Percentiles rank a stretch among this genome's conserved stretches.
Evolutionary conservation across 805 yeast species (phyloP).

Genomic region (Scheffersomyces coipomensis): DNA sequence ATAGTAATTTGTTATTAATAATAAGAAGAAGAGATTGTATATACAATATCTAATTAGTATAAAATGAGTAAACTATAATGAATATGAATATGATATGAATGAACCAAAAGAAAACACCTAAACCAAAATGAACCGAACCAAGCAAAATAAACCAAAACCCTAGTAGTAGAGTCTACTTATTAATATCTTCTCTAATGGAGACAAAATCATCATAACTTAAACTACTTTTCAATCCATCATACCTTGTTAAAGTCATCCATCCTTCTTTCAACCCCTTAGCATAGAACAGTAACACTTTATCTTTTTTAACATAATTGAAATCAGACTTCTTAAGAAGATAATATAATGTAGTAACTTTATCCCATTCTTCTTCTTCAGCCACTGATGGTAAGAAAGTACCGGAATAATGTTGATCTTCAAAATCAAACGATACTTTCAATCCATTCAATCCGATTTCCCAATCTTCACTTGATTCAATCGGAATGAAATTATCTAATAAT

Average conservation of each 20-base stretch:
- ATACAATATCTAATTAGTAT: no score
- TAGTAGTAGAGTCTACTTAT: no score
- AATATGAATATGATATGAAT: no score
- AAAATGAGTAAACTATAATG: no score
- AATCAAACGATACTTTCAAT: constrained; percentile 54
- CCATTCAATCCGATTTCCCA: constrained; percentile 90
- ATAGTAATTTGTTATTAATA: no score
- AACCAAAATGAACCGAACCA: no score
- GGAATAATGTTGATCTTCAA: constrained; percentile 40
- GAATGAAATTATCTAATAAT: constrained; percentile 56
- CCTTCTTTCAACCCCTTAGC: constrained; percentile 27
- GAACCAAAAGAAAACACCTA: no score
- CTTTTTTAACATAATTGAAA: constrained; percentile 11
- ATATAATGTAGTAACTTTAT: constrained; percentile 63
- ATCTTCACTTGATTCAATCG: constrained; percentile 51
- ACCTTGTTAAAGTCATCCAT: constrained; percentile 30
- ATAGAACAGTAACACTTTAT: constrained; percentile 22
- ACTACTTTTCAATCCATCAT: constrained; percentile 33
- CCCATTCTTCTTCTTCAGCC: constrained; percentile 86
- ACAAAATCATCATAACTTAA: constrained; percentile 24
- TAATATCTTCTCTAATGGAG: constrained; percentile 12
- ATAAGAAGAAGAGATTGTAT: no score
- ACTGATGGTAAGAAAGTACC: constrained; percentile 93
- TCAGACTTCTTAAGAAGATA: constrained; percentile 79
- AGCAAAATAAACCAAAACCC: no score